Evolutionary conservation across 176 grass and related monocot species (phyloP), one percentile per base, ranked within the genome.

Genomic region (Carex littledalei): DNA sequence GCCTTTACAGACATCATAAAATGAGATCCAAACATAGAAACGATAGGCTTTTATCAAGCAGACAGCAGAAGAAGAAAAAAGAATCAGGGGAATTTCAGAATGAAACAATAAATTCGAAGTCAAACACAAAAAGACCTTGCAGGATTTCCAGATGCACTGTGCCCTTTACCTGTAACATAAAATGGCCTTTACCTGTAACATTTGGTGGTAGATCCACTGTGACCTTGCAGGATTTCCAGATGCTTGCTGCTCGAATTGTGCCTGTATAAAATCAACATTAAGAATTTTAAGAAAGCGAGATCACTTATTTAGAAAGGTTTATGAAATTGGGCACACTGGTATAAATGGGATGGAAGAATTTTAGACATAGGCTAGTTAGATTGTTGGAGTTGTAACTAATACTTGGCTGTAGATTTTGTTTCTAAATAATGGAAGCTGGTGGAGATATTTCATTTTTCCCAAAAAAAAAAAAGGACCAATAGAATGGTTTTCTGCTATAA

Each of bases 171-270:
- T 35, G 34, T 35, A 35, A 35, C 15, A 50, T 77, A 10, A 79
- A 54, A 81, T 45, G 55, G 29, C n/a, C 72, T 83, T 63, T 63
- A 95, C 96, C 93, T 95, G 96, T 78, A 92, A 63, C 67, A 93
- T 92, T 88, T 89, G 87, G 82, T 94, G 93, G 85, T 95, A 98
- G 87, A 89, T 89, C 96, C 93, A 95, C 81, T 98, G 96, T 83
- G 83, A 80, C 56, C 85, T 85, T 74, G 75, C 82, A 81, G 81
- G 89, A 89, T 88, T 98, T 60, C 71, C 91, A 17, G 91, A 85
- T 17, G 85, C 83, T 86, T 95, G 93, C 53, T 90, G 86, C 78
- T 95, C 93, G 87, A 81, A 68, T 80, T 92, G 96, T 50, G 85
- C 81, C 87, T 98, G 77, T 76, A 84, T 35, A 67, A 66, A 34